phyloP scores from a whole-genome alignment of 495 filamentous ascomycete species.

The Oidiodendron maius region DNA sequence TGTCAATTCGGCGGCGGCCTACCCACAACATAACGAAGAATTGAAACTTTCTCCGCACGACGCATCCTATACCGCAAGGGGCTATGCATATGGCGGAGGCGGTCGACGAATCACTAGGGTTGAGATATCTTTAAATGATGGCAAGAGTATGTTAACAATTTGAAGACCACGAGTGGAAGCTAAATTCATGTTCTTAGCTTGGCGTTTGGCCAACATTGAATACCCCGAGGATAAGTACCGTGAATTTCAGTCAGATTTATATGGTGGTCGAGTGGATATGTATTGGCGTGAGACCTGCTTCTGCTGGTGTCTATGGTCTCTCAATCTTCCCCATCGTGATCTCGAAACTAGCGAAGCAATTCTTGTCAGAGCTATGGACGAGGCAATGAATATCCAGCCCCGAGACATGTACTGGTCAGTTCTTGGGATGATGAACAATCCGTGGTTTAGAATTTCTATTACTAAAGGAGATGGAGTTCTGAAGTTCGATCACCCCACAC shows the following conservation, averaged over 20 bases:
- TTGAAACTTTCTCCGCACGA: conserved; percentile 44
- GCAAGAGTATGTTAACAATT: no score
- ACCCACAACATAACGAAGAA: conserved; percentile 75
- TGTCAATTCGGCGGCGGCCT: conserved; percentile 78
- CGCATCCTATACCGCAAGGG: conserved; percentile 58
- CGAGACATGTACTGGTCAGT: conserved; percentile 97
- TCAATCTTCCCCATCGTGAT: conserved; percentile 60
- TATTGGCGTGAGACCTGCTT: conserved; percentile 75
- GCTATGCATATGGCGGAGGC: conserved; percentile 88
- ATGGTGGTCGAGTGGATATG: conserved; percentile 77
- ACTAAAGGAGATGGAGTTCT: conserved; percentile 61
- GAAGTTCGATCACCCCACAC: conserved; percentile 86
- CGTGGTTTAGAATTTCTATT: conserved; percentile 85
- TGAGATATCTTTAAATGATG: conserved; percentile 82
- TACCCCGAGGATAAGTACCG: conserved; percentile 89
- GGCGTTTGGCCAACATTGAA: conserved; percentile 73
- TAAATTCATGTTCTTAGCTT: no score
- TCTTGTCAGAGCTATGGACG: conserved; percentile 86
- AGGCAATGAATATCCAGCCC: conserved; percentile 81
- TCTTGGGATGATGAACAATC: conserved; percentile 98
- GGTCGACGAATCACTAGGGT: conserved; percentile 80
- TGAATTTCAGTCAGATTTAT: conserved; percentile 47
- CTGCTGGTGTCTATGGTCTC: conserved; percentile 93
- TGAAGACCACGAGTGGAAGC: no score
- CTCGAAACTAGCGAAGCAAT: conserved; percentile 64